phyloP scores from a whole-genome alignment of 2,329 filamentous ascomycete genomes.

The Amylocarpus encephaloides region DNA sequence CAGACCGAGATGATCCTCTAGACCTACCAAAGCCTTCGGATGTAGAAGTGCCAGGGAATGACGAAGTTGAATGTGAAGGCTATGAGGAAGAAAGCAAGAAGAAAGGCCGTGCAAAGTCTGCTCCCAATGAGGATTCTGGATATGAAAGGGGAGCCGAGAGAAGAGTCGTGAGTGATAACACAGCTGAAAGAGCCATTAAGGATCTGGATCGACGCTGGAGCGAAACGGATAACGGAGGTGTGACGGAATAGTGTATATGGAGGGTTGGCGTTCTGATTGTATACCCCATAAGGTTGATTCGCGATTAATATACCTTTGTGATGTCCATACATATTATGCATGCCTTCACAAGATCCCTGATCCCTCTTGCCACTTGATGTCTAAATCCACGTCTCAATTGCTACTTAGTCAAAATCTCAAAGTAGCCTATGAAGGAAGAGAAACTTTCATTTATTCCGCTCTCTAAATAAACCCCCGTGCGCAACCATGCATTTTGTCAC shows the following conservation, averaged over 20 bases:
- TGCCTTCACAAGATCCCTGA: too few species aligned
- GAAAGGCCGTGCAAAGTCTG: background rate
- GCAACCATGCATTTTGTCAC: too few species aligned
- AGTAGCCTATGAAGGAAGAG: too few species aligned
- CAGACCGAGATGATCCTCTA: slow-evolving; percentile 7
- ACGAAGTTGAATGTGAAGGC: slow-evolving; percentile 6
- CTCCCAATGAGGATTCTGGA: slow-evolving; percentile 14
- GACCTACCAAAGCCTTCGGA: slow-evolving; percentile 8
- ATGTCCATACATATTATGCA: background rate
- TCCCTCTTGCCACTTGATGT: too few species aligned
- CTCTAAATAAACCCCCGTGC: too few species aligned
- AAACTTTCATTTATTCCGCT: too few species aligned
- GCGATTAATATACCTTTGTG: slow-evolving; percentile 2
- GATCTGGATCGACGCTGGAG: slow-evolving; percentile 27
- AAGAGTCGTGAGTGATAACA: slow-evolving; percentile 3
- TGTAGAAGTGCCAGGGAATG: slow-evolving; percentile 14
- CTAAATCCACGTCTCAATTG: too few species aligned
- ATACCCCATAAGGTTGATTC: slow-evolving; percentile 5
- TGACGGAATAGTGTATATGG: slow-evolving; percentile 13
- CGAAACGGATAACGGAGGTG: slow-evolving; percentile 26
- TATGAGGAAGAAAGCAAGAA: slow-evolving; percentile 14
- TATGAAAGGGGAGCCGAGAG: background rate
- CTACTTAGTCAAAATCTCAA: too few species aligned
- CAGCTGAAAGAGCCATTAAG: slow-evolving; percentile 4
- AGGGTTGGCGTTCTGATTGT: slow-evolving; percentile 1